Evolutionary conservation across 2,329 filamentous ascomycete genomes (phyloP).

Genomic region (Zarea fungicola): DNA sequence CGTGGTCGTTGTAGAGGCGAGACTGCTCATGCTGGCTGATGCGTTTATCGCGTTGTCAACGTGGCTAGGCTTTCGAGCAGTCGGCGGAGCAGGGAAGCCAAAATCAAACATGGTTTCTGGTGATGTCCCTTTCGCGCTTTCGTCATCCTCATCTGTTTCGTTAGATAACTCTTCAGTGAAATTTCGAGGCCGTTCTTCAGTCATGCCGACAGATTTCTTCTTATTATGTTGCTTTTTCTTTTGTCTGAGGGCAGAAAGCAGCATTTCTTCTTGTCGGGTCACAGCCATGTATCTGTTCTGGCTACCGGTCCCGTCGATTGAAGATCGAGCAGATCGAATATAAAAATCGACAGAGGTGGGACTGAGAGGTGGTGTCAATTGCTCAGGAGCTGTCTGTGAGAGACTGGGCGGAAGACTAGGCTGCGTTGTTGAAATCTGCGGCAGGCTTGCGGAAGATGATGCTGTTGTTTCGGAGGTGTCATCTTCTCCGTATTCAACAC

Average conservation of each 20-base stretch:
- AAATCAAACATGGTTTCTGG: conserved; percentile 26
- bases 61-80: conserved; percentile 20
- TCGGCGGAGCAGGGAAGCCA: conserved; percentile 31
- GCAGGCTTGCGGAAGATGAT: conserved; percentile 12
- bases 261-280: conserved; percentile 53
- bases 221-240: conserved; percentile 54
- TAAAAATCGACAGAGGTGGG: conserved; percentile 48
- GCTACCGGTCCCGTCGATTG: conserved; percentile 26
- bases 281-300: conserved; percentile 50
- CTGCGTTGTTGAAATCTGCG: conserved; percentile 18
- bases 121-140: background rate
- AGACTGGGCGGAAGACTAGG: conserved; percentile 12
- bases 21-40: background rate
- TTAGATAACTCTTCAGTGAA: background rate
- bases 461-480: conserved; percentile 14
- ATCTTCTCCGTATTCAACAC: conserved; percentile 21
- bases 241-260: conserved; percentile 51
- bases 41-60: conserved; percentile 3
- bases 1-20: background rate
- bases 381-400: conserved; percentile 25
- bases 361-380: conserved; percentile 46
- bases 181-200: conserved; percentile 28
- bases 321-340: conserved; percentile 34
- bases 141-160: background rate
- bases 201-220: conserved; percentile 39